Base-by-base conservation (phyloP, 805 yeast species). In the Vanderwaltozyma verrucispora region DNA sequence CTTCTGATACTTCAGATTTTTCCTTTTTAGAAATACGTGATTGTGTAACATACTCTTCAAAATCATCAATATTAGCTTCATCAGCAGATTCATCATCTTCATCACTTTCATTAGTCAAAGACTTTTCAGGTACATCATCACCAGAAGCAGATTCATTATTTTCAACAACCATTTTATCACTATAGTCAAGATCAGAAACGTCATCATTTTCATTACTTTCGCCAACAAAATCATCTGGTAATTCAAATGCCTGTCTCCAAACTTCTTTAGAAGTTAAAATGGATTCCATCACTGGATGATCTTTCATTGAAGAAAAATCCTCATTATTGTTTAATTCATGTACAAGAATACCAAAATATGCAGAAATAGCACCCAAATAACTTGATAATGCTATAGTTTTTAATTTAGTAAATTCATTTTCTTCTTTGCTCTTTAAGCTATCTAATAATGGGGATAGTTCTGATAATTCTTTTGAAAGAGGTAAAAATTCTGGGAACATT, bases 211-310 rank as follows among this genome's bases (percentile, higher is more conserved):
- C n/a, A n/a, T n/a, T n/a, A n/a, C n/a, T 36, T 36, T 53, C 57
- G 11, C 49, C 44, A 6, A 47, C 50, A 27, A 44, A 28, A 21
- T 50, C 47, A 26, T 52, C 67, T 12, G 71, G 72, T 26, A 79
- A 54, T 43, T 66, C 74, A 33, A 63, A 68, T 4, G 94, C 95
- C 50, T 82, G 88, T 54, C 92, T 74, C 95, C 96, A 88, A 14
- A 84, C 70, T 53, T 89, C 96, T 47, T 94, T 72, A 3, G 92
- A 70, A 37, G 81, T 77, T 37, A 89, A 64, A 25, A 89, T 78
- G 21, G 81, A 73, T 51, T 84, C 87, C 96, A 92, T 89, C 2
- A 89, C 80, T 3, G 89, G 82, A 47, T 82, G 89, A 39, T 85
- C 94, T 49, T 85, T 86, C 80, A 88, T 77, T 10, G 73, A 63